These are phyloP conservation scores for Epichloe scottii DNA, from an alignment of 2,329 filamentous ascomycete genomes.

Conservation along the genomic window DNA sequence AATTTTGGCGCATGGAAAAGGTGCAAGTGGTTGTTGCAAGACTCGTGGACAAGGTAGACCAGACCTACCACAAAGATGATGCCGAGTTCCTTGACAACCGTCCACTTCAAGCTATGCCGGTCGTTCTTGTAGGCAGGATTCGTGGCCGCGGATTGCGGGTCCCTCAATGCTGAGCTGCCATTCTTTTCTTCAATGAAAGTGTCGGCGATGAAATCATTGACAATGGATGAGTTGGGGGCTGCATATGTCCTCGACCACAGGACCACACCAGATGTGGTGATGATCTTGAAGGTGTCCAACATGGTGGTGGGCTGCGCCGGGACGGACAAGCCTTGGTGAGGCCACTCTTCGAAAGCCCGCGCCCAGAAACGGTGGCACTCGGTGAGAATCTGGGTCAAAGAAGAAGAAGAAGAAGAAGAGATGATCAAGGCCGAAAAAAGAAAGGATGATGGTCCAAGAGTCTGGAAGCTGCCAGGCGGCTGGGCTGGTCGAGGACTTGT, in stretches of 20 bases:
- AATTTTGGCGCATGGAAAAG: not conserved
- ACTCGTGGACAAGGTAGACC: not conserved
- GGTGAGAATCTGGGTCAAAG: not conserved
- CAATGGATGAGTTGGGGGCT: conserved; percentile 64
- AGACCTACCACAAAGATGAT: conserved; percentile 76
- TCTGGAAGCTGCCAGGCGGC: not conserved
- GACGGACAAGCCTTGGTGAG: not conserved
- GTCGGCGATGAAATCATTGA: conserved; percentile 92
- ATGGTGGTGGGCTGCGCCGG: conserved; percentile 34
- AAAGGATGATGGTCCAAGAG: not conserved
- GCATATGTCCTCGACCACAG: conserved; percentile 88
- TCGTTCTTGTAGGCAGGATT: conserved; percentile 78
- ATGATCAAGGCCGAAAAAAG: not conserved
- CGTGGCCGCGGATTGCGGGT: conserved; percentile 42
- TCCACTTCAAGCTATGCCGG: conserved; percentile 92
- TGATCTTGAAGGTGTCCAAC: conserved; percentile 93
- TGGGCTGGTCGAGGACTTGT: too few relatives aligned
- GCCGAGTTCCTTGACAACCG: conserved; percentile 79
- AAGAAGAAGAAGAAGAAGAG: not conserved
- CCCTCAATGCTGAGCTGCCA: conserved; percentile 46
- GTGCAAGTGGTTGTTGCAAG: not conserved
- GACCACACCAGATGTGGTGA: conserved; percentile 92
- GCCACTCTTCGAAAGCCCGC: not conserved
- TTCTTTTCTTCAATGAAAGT: conserved; percentile 95
- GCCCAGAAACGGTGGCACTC: not conserved